A percentile compares a stretch with the other conserved stretches of the same genome.
Evolutionary conservation across 768 basidiomycete species (phyloP).

Genomic region (Pisolithus sp.): DNA sequence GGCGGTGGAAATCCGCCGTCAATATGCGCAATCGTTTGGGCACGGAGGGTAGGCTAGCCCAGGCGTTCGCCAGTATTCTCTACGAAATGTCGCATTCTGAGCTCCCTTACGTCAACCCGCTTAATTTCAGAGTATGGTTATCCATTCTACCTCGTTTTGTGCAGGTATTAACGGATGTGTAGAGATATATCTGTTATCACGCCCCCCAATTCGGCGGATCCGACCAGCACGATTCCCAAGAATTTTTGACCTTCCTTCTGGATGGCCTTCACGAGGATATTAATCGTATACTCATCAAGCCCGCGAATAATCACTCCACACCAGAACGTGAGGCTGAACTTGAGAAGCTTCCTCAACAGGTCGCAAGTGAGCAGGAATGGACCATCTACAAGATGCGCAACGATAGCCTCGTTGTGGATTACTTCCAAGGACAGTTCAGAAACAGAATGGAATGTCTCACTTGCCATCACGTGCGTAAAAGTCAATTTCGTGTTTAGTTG

Average conservation of each 20-base stretch:
- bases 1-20: slow-evolving; percentile 74
- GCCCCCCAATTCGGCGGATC: slow-evolving; percentile 74
- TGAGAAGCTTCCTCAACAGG: slow-evolving; percentile 77
- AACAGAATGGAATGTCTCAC: slow-evolving; percentile 86
- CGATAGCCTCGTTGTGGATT: slow-evolving; percentile 92
- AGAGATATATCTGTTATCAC: slow-evolving; percentile 55
- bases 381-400: slow-evolving; percentile 81
- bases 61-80: slow-evolving; percentile 77
- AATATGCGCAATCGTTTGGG: slow-evolving; percentile 85
- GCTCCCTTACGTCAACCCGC: slow-evolving; percentile 74
- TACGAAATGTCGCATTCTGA: slow-evolving; percentile 86
- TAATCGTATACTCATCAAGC: slow-evolving; percentile 75
- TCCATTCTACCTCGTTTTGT: slow-evolving; percentile 16
- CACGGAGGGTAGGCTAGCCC: slow-evolving; percentile 76
- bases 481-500: not conserved
- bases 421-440: slow-evolving; percentile 96
- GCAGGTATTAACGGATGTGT: slow-evolving; percentile 9
- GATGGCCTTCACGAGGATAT: slow-evolving; percentile 90
- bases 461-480: slow-evolving; percentile 66
- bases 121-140: slow-evolving; percentile 70
- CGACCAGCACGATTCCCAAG: slow-evolving; percentile 96
- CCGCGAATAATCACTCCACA: slow-evolving; percentile 47
- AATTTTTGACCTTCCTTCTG: slow-evolving; percentile 89
- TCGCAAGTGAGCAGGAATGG: slow-evolving; percentile 94
- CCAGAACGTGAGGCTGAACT: slow-evolving; percentile 83